These are phyloP conservation scores for Picocystis sp. DNA, from an alignment of 163 green algal species.

Conservation along the genomic window DNA sequence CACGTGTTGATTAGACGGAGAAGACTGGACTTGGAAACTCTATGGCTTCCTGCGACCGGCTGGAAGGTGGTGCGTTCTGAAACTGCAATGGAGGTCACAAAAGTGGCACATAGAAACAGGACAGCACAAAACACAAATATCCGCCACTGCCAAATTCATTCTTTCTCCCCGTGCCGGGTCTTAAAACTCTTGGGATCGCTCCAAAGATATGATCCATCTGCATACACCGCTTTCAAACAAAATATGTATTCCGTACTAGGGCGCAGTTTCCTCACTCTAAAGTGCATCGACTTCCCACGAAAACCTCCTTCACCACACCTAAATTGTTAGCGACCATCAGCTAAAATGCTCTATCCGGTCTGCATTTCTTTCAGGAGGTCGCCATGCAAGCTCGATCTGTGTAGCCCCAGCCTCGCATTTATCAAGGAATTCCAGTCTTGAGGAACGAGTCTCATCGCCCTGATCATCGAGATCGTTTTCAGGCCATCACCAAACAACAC, in stretches of 20 bases:
- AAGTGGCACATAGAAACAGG: too few species aligned
- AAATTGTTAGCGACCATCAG: conserved; percentile 59
- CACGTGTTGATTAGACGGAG: too few species aligned
- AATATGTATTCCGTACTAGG: conserved; percentile 59
- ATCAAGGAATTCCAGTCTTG: too few species aligned
- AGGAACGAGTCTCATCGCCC: too few species aligned
- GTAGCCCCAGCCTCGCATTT: too few species aligned
- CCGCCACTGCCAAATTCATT: conserved; percentile 1
- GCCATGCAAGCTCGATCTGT: conserved; percentile 29
- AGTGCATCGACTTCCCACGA: conserved; percentile 26
- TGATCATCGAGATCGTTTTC: too few species aligned
- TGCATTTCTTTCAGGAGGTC: conserved; percentile 51
- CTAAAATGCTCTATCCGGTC: conserved; percentile 37
- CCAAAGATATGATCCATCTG: conserved; percentile 58
- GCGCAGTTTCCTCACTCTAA: conserved; percentile 33
- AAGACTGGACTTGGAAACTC: too few species aligned
- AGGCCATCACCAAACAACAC: too few species aligned
- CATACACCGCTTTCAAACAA: conserved; percentile 70
- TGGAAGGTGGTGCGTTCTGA: too few species aligned
- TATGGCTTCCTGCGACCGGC: too few species aligned
- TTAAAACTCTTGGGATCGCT: conserved; percentile 48
- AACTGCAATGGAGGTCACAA: too few species aligned
- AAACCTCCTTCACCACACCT: conserved; percentile 51
- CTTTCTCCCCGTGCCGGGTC: conserved; percentile 12
- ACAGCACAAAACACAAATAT: too few species aligned